Percentiles rank a stretch among this genome's conserved stretches.
phyloP scores from a whole-genome alignment of 345 rosid species.

The Eucalyptus regnans region DNA sequence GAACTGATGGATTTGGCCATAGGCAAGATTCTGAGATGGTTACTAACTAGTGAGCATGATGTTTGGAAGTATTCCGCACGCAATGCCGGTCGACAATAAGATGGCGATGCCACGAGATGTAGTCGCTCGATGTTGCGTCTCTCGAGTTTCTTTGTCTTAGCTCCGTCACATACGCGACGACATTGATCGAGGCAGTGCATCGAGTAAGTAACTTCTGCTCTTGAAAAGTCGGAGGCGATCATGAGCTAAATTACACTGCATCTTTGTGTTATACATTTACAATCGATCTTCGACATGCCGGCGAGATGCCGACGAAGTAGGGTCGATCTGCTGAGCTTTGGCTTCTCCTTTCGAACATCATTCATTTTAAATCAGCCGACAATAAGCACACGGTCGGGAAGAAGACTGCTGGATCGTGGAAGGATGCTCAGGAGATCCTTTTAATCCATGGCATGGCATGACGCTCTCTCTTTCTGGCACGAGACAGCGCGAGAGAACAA shows the following conservation, averaged over 20 bases:
- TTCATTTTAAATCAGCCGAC: background rate
- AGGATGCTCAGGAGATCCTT: background rate
- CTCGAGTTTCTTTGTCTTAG: background rate
- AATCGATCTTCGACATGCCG: background rate
- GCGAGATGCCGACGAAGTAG: accelerated
- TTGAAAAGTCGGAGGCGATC: background rate
- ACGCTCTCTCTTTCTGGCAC: background rate
- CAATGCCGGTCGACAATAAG: background rate
- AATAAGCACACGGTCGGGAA: background rate
- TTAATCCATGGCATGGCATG: background rate
- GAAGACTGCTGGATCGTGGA: background rate
- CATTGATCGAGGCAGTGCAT: background rate
- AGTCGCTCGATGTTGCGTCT: background rate
- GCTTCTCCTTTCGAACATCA: background rate
- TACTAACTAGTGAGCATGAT: background rate
- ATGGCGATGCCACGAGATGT: background rate
- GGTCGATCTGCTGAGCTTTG: background rate
- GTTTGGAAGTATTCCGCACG: background rate
- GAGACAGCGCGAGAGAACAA: accelerated
- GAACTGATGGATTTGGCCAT: background rate
- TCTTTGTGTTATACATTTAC: background rate
- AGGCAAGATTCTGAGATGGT: background rate
- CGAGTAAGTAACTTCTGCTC: background rate
- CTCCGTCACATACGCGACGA: background rate
- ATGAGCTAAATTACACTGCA: background rate